phyloP scores from a whole-genome alignment of 805 yeast genomes.

The Kodamaea nitidulidarum region DNA sequence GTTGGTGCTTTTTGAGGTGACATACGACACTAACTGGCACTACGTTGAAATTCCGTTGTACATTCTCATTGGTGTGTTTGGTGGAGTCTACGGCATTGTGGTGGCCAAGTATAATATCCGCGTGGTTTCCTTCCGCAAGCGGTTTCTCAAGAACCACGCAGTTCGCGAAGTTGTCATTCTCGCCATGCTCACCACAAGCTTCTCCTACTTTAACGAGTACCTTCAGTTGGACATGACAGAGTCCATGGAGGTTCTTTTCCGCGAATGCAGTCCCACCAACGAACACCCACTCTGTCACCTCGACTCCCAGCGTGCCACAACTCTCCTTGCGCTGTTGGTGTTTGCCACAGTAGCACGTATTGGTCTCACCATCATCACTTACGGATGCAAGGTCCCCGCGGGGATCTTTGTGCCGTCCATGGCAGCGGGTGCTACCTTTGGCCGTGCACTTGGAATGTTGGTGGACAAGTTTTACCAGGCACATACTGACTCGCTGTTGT shows the following conservation, averaged over 20 bases:
- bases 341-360: slow-evolving; percentile 73
- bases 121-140: slow-evolving; percentile 73
- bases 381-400: slow-evolving; percentile 95
- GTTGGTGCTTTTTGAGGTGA: slow-evolving; percentile 88
- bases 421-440: slow-evolving; percentile 95
- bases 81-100: slow-evolving; percentile 83
- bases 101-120: slow-evolving; percentile 72
- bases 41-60: slow-evolving; percentile 80
- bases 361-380: slow-evolving; percentile 72
- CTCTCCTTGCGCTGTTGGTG: slow-evolving; percentile 49
- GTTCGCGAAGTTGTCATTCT: slow-evolving; percentile 68
- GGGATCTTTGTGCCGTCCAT: slow-evolving; percentile 96
- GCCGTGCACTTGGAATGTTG: slow-evolving; percentile 76
- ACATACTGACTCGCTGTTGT: slow-evolving; percentile 33
- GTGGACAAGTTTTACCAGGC: slow-evolving; percentile 44
- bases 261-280: slow-evolving; percentile 62
- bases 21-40: slow-evolving; percentile 83
- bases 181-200: slow-evolving; percentile 63
- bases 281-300: slow-evolving; percentile 38
- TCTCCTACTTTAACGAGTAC: slow-evolving; percentile 82
- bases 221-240: slow-evolving; percentile 90
- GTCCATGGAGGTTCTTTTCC: slow-evolving; percentile 84
- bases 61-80: slow-evolving; percentile 77
- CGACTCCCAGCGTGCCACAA: slow-evolving; percentile 21
- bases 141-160: slow-evolving; percentile 54